Evolutionary conservation across 768 basidiomycete species (phyloP).

Genomic region (Hydnomerulius pinastri): DNA sequence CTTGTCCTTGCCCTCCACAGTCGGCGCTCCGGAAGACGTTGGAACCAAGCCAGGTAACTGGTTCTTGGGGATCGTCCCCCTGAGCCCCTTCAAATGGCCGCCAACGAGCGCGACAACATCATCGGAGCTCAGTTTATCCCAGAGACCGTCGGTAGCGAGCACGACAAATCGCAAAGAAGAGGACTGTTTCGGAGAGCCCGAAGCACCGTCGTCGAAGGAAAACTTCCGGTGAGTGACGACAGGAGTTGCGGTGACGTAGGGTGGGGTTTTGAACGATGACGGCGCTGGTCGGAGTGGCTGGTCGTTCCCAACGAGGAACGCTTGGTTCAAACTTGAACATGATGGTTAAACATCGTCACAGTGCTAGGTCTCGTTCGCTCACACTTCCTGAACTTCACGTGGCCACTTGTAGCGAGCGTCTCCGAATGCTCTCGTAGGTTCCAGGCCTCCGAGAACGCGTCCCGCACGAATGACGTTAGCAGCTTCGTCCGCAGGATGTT

Average conservation of each 20-base stretch:
- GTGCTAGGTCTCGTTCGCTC: no score
- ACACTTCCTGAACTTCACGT: conserved; percentile 70
- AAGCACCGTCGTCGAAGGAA: conserved; percentile 42
- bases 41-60: conserved; percentile 56
- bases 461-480: conserved; percentile 75
- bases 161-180: conserved; percentile 72
- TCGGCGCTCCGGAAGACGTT: conserved; percentile 49
- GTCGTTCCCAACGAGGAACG: conserved; percentile 66
- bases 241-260: conserved; percentile 87
- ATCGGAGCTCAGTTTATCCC: conserved; percentile 75
- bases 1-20: conserved; percentile 67
- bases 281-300: conserved; percentile 61
- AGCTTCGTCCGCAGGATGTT: conserved; percentile 80
- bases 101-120: conserved; percentile 88
- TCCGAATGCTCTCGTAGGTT: conserved; percentile 86
- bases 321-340: conserved; percentile 52
- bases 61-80: conserved; percentile 62
- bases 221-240: conserved; percentile 80
- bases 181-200: conserved; percentile 20
- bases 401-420: conserved; percentile 92
- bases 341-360: neutral
- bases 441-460: conserved; percentile 84
- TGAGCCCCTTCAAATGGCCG: conserved; percentile 73
- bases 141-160: conserved; percentile 86
- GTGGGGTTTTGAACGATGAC: conserved; percentile 75